Evolutionary conservation across 2,329 filamentous ascomycete species (phyloP).

Genomic region (Claviceps sp.): DNA sequence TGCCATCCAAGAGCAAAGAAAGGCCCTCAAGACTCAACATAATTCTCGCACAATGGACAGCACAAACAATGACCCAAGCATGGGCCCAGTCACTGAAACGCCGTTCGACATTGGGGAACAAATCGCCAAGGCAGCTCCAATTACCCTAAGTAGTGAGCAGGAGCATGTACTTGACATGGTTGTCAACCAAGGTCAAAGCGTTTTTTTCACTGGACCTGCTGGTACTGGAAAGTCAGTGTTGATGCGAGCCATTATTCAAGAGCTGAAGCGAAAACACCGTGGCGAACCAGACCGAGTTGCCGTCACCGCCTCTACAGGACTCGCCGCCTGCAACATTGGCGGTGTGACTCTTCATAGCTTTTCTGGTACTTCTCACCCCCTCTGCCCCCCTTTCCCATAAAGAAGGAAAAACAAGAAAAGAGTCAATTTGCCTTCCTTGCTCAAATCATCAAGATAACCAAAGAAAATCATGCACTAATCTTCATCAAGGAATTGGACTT

Average conservation of each 20-base stretch:
- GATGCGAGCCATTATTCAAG: slow-evolving; percentile 78
- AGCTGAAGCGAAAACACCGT: slow-evolving; percentile 62
- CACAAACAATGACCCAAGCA: slow-evolving; percentile 18
- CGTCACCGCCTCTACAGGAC: slow-evolving; percentile 87
- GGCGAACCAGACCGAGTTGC: slow-evolving; percentile 74
- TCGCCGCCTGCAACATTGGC: slow-evolving; percentile 93
- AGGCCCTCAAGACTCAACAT: slow-evolving; percentile 50
- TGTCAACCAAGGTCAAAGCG: slow-evolving; percentile 65
- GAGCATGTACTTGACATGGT: slow-evolving; percentile 72
- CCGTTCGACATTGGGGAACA: slow-evolving; percentile 26
- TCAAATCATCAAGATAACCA: not conserved
- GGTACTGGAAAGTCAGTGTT: slow-evolving; percentile 95
- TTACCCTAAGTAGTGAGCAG: slow-evolving; percentile 79
- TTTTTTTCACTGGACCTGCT: slow-evolving; percentile 96
- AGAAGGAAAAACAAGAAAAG: not conserved
- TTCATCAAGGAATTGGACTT: slow-evolving; percentile 53
- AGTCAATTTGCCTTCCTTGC: not conserved
- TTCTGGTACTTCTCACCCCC: slow-evolving; percentile 38
- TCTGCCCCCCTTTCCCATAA: not conserved
- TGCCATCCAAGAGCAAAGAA: slow-evolving; percentile 65
- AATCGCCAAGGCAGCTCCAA: slow-evolving; percentile 31
- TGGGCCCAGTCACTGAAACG: slow-evolving; percentile 18
- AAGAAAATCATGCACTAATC: not conserved
- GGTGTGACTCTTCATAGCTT: slow-evolving; percentile 95
- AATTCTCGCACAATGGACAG: slow-evolving; percentile 22